These are phyloP conservation scores for Tolypocladium inflatum DNA, from an alignment of 2,329 filamentous ascomycete species.

Conservation along the genomic window DNA sequence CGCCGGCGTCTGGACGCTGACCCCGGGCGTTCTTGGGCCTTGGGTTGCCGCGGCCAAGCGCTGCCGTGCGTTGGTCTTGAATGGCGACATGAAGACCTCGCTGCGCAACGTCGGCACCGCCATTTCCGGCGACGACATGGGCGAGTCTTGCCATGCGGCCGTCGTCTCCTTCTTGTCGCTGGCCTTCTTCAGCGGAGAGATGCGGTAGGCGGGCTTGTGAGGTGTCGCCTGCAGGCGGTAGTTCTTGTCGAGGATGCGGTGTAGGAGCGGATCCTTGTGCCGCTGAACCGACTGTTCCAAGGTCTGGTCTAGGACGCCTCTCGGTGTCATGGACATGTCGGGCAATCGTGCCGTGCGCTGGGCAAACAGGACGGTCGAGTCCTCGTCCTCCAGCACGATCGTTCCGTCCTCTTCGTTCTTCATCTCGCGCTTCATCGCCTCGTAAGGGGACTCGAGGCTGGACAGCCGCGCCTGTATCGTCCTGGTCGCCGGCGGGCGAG, in stretches of 20 bases:
- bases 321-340: constrained; percentile 55
- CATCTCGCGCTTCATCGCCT: constrained; percentile 60
- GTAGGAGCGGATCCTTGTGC: constrained; percentile 68
- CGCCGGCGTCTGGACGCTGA: constrained; percentile 73
- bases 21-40: constrained; percentile 63
- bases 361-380: constrained; percentile 39
- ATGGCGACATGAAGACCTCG: constrained; percentile 75
- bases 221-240: constrained; percentile 92
- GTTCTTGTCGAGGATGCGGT: constrained; percentile 89
- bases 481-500: constrained; percentile 44
- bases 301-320: constrained; percentile 24
- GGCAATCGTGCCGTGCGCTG: constrained; percentile 46
- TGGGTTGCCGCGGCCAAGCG: constrained; percentile 31
- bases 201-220: constrained; percentile 43
- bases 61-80: constrained; percentile 36
- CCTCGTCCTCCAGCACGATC: constrained; percentile 27
- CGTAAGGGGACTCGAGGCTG: constrained; percentile 67
- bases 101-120: constrained; percentile 74
- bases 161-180: constrained; percentile 20
- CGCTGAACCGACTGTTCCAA: constrained; percentile 24
- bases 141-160: constrained; percentile 43
- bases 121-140: constrained; percentile 67
- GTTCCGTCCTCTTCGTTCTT: constrained; percentile 32
- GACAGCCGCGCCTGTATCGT: constrained; percentile 46
- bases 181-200: constrained; percentile 33